Percentiles rank a stretch among this genome's conserved stretches.
Conservation (phyloP, 768 basidiomycete genomes). For the Coprinopsis sp. region DNA sequence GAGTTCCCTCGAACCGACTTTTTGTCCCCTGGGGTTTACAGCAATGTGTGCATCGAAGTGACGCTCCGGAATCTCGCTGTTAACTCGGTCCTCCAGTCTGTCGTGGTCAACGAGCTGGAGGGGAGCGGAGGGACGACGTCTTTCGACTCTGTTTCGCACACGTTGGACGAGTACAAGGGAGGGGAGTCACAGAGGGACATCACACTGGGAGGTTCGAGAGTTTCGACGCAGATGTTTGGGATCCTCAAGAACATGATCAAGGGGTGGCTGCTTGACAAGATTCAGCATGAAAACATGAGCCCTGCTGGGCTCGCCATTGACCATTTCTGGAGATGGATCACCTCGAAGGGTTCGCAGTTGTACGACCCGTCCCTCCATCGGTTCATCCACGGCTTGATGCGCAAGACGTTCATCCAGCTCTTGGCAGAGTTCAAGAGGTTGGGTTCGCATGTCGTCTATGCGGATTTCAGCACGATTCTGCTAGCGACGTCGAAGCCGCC, state of each 20-base stretch:
- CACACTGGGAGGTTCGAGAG: conserved; percentile 82
- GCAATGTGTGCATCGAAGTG: conserved; percentile 89
- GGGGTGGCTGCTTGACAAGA: conserved; percentile 84
- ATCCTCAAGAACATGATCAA: conserved; percentile 87
- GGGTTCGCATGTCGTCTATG: conserved; percentile 89
- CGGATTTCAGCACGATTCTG: conserved; percentile 86
- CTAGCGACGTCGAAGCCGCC: conserved; percentile 95
- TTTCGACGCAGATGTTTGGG: conserved; percentile 82
- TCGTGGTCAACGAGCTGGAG: conserved; percentile 95
- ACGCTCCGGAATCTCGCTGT: conserved; percentile 90
- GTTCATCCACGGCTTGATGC: conserved; percentile 94
- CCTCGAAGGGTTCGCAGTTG: conserved; percentile 76
- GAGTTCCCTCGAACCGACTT: conserved; percentile 86
- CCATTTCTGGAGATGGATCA: conserved; percentile 98
- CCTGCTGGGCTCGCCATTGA: conserved; percentile 73
- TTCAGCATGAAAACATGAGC: conserved; percentile 59
- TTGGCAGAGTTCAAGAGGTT: conserved; percentile 94
- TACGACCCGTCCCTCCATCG: conserved; percentile 91
- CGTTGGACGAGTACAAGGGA: conserved; percentile 82
- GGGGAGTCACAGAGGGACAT: conserved; percentile 66
- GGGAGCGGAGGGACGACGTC: conserved; percentile 91
- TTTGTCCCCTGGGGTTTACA: conserved; percentile 77
- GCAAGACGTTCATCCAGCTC: conserved; percentile 95
- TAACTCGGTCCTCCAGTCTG: conserved; percentile 89
- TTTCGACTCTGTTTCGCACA: conserved; percentile 90